A percentile compares a stretch with the other conserved stretches of the same genome.
These are phyloP conservation scores for Chalara sp. DNA, from an alignment of 2,329 filamentous ascomycete species.

Conservation along the genomic window DNA sequence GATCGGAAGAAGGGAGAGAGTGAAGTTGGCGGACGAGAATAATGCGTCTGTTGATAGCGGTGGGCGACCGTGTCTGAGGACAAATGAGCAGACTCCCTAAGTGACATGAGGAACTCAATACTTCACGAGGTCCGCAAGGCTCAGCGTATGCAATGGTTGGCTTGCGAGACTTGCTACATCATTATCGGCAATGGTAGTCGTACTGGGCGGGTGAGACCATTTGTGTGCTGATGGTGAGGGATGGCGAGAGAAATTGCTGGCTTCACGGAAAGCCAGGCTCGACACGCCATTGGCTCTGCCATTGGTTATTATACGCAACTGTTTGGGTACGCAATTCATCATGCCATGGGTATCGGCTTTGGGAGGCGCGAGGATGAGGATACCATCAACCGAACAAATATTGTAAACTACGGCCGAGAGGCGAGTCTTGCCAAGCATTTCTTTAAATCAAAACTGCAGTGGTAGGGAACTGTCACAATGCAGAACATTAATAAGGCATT, in stretches of 20 bases:
- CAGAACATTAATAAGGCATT: no score
- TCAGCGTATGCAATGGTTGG: slow-evolving; percentile 72
- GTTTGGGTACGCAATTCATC: no score
- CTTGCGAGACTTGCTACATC: slow-evolving; percentile 75
- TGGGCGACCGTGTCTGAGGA: slow-evolving; percentile 64
- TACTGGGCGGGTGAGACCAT: slow-evolving; percentile 38
- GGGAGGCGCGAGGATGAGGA: no score
- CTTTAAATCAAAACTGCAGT: no score
- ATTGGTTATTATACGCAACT: no score
- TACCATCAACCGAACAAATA: no score
- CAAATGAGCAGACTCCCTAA: neutral
- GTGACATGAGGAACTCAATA: slow-evolving; percentile 34
- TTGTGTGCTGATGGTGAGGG: slow-evolving; percentile 25
- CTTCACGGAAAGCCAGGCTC: neutral
- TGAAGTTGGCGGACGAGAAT: slow-evolving; percentile 90
- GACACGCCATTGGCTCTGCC: no score
- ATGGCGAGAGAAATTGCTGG: slow-evolving; percentile 8
- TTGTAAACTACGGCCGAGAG: no score
- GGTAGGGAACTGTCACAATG: no score
- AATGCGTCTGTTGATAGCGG: slow-evolving; percentile 76
- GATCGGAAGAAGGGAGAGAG: slow-evolving; percentile 82
- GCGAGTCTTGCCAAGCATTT: no score
- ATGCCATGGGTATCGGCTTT: no score
- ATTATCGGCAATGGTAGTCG: slow-evolving; percentile 55
- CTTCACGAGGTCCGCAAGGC: slow-evolving; percentile 83